Conservation (phyloP, 1,284 basidiomycete species). For the Puccinia coronata region DNA sequence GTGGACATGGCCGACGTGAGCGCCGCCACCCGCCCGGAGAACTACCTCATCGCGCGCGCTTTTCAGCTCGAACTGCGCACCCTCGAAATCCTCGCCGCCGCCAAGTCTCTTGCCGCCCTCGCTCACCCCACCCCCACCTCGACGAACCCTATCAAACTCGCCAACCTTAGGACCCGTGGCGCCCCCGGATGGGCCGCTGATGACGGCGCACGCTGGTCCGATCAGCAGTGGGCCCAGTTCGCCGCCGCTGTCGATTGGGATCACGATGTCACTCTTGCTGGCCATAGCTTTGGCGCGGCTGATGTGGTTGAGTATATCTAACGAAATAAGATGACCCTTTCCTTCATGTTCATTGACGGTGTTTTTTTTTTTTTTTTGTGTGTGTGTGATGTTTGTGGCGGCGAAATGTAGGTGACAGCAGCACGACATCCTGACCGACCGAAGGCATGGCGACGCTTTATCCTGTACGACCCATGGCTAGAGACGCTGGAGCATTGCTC, state of each 20-base stretch:
- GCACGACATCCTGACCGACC: conserved; percentile 28
- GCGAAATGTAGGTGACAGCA: conserved; percentile 27
- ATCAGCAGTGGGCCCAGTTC: conserved; percentile 36
- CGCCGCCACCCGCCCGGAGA: conserved; percentile 17
- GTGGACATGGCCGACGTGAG: conserved; percentile 33
- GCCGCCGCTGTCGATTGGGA: conserved; percentile 28
- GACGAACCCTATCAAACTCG: conserved; percentile 13
- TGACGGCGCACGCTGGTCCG: conserved; percentile 37
- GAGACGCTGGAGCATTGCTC: conserved; percentile 26
- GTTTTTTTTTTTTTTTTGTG: neutral
- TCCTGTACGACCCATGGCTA: conserved; percentile 43
- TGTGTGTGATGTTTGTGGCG: too few relatives aligned
- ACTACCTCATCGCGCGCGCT: conserved; percentile 22
- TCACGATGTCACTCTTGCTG: conserved; percentile 32
- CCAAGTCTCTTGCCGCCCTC: conserved; percentile 13
- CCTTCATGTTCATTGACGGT: neutral
- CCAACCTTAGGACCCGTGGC: conserved; percentile 31
- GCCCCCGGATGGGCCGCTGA: conserved; percentile 35
- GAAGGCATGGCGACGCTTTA: conserved; percentile 17
- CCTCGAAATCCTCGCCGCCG: conserved; percentile 22
- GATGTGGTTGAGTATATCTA: conserved; percentile 27
- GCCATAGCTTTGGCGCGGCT: conserved; percentile 47
- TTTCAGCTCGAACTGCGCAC: conserved; percentile 35
- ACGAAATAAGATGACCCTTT: neutral
- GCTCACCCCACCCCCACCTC: neutral